These are phyloP conservation scores for Phialocephala sp. DNA, from an alignment of 2,329 filamentous ascomycete genomes.

Conservation along the genomic window DNA sequence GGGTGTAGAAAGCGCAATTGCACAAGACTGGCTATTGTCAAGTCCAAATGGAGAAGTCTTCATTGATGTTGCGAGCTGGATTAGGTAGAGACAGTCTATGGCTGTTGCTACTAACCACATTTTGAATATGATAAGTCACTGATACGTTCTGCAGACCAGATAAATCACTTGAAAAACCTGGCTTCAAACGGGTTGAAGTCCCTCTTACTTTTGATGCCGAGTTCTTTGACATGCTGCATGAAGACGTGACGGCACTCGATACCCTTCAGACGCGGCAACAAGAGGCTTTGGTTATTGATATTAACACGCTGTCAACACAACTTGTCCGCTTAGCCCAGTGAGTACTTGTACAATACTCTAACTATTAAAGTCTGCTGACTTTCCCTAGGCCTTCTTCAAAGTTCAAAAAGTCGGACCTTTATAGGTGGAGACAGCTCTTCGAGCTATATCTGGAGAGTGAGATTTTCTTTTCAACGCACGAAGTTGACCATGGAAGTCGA, in stretches of 20 bases:
- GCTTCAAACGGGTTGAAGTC: conserved; percentile 65
- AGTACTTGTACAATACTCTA: neutral
- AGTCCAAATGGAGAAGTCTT: no score
- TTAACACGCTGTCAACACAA: conserved; percentile 67
- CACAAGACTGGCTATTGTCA: no score
- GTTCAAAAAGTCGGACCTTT: conserved; percentile 69
- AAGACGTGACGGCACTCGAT: conserved; percentile 70
- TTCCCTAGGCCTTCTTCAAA: conserved; percentile 57
- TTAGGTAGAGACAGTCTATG: no score
- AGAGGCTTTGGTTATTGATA: conserved; percentile 64
- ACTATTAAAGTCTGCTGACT: neutral
- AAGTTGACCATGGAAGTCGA: conserved; percentile 71
- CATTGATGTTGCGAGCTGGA: no score
- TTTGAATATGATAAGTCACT: neutral
- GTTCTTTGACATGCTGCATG: conserved; percentile 79
- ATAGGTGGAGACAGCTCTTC: conserved; percentile 81
- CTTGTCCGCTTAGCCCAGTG: conserved; percentile 53
- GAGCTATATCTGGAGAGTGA: conserved; percentile 80
- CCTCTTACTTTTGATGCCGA: conserved; percentile 77
- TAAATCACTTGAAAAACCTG: neutral
- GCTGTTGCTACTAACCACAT: no score
- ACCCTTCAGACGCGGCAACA: conserved; percentile 68
- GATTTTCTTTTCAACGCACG: conserved; percentile 81
- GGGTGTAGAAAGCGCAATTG: no score
- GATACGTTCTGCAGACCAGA: neutral